Base-by-base conservation (phyloP, 108 stramenopile species). In the Parietichytrium sp. region DNA sequence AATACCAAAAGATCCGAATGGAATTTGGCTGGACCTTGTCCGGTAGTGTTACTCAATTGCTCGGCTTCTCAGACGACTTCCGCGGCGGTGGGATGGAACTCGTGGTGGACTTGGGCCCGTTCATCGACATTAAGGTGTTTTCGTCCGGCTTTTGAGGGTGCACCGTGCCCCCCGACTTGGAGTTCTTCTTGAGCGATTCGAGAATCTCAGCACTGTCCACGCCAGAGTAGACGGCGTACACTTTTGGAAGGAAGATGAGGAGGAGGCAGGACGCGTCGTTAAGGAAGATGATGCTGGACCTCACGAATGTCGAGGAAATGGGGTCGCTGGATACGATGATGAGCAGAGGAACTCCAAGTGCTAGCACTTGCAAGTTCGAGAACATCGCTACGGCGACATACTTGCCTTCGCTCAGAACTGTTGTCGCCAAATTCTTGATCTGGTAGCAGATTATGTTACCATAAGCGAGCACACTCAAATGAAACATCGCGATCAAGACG, bases 211-310 rank as follows among this genome's bases (percentile, higher is more conserved):
- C n/a, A n/a, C n/a, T n/a, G n/a, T n/a, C n/a, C n/a, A n/a, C n/a
- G n/a, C n/a, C n/a, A n/a, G n/a, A n/a, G n/a, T n/a, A n/a, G n/a
- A n/a, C n/a, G n/a, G n/a, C n/a, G n/a, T n/a, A n/a, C n/a, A 72
- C 3, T 27, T 72, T 72, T 13, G 61, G 61, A 72, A 72, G 36
- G 20, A 72, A 72, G 0, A 72, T 72, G 10, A 72, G 33, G 29
- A 33, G 12, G 13, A 72, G 42, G 38, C 36, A n/a, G 0, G 61
- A 33, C 36, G 45, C 13, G 38, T 72, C 61, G 6, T 33, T 72
- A 27, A 72, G 61, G 20, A 72, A 72, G 38, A 72, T 20, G 42
- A 72, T 72, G 61, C 61, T n/a, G 6, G 38, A 36, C 10, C 36
- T 10, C 36, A 33, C 36, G 0, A 72, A 20, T 45, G 45, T 45